A percentile compares a stretch with the other conserved stretches of the same genome.
Evolutionary conservation across 306 rosid species (phyloP).

Genomic region (Trichosanthes cucumerina): DNA sequence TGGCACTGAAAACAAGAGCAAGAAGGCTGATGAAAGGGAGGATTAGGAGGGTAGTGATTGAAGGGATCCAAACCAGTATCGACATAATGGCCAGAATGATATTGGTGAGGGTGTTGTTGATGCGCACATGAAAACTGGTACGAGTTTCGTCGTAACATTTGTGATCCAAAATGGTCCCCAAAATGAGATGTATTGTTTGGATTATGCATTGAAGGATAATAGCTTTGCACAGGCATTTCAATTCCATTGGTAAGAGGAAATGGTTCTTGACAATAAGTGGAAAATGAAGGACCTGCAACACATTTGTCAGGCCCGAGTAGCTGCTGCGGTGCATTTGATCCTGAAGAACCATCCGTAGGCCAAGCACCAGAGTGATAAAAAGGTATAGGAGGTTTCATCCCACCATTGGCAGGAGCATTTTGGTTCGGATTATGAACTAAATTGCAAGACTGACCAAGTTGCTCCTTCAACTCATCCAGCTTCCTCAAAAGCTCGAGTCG

Average conservation of each 20-base stretch:
- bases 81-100: constrained; percentile 48
- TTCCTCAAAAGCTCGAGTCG: constrained; percentile 85
- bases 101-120: constrained; percentile 52
- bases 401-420: constrained; percentile 32
- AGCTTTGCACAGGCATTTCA: constrained; percentile 38
- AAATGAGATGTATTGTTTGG: constrained; percentile 45
- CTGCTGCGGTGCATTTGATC: constrained; percentile 37
- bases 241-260: constrained; percentile 45
- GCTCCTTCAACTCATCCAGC: constrained; percentile 74
- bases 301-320: constrained; percentile 41
- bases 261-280: constrained; percentile 40
- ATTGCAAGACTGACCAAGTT: constrained; percentile 65
- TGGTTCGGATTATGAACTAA: constrained; percentile 44
- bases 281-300: constrained; percentile 40
- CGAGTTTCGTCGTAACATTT: constrained; percentile 37
- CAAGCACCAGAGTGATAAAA: constrained; percentile 36
- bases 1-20: constrained; percentile 73
- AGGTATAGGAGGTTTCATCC: constrained; percentile 48
- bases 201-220: constrained; percentile 47
- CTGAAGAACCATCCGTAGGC: constrained; percentile 38
- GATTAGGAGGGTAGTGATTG: constrained; percentile 38
- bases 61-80: constrained; percentile 39
- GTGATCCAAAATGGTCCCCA: constrained; percentile 55
- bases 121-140: constrained; percentile 37
- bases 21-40: constrained; percentile 56